phyloP scores from a whole-genome alignment of 2,329 filamentous ascomycete species.

The Laburnicola sp. region DNA sequence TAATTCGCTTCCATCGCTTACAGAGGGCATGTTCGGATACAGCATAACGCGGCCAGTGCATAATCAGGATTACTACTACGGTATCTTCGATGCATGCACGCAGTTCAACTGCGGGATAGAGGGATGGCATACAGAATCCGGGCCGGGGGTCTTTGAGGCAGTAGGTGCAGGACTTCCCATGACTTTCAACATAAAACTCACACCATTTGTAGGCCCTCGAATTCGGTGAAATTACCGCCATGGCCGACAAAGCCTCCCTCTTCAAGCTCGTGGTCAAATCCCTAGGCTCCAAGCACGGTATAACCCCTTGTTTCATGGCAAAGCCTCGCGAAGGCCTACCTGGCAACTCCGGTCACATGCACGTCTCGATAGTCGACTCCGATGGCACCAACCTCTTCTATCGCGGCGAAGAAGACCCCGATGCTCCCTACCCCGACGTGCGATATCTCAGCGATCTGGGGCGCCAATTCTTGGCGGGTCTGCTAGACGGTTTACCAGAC shows the following conservation, averaged over 20 bases:
- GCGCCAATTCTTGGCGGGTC: constrained; percentile 87
- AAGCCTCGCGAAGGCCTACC: constrained; percentile 90
- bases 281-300: constrained; percentile 80
- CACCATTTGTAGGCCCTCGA: constrained; percentile 66
- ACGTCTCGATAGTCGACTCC: constrained; percentile 82
- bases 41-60: constrained; percentile 83
- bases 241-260: constrained; percentile 88
- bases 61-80: constrained; percentile 91
- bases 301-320: constrained; percentile 98
- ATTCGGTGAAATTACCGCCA: constrained; percentile 81
- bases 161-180: constrained; percentile 57
- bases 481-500: constrained; percentile 86
- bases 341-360: constrained; percentile 95
- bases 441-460: constrained; percentile 83
- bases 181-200: constrained; percentile 11
- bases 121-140: constrained; percentile 94
- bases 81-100: constrained; percentile 77
- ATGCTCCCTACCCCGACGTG: constrained; percentile 63
- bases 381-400: constrained; percentile 83
- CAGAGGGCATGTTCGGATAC: constrained; percentile 96
- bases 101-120: constrained; percentile 81
- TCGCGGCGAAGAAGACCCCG: constrained; percentile 70
- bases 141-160: constrained; percentile 93
- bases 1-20: constrained; percentile 73
- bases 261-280: constrained; percentile 97